Conservation (phyloP, 768 basidiomycete genomes). For the Amanita pallidorosea region DNA sequence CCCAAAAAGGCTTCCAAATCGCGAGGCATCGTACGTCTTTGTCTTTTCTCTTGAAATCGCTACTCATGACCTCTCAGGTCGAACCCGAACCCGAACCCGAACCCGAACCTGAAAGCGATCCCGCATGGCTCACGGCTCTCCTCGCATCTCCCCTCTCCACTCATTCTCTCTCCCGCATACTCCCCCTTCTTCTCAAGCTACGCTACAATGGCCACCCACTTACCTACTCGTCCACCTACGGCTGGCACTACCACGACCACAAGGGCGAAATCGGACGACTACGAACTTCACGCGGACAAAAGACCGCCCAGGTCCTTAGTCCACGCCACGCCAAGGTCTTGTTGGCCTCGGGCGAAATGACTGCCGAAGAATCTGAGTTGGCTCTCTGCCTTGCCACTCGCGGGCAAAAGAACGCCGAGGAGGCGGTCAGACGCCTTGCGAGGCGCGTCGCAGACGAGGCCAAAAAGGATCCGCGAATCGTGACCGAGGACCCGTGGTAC, state of each 20-base stretch:
- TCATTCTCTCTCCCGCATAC: constrained; percentile 34
- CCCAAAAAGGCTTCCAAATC: constrained; percentile 71
- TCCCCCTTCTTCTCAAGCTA: constrained; percentile 61
- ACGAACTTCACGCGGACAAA: constrained; percentile 34
- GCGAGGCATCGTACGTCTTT: constrained; percentile 35
- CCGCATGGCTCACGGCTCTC: constrained; percentile 38
- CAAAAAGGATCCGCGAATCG: neutral
- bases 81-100: neutral
- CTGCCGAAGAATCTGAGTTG: constrained; percentile 29
- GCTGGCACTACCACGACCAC: constrained; percentile 53
- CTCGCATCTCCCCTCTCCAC: constrained; percentile 29
- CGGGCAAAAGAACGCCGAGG: constrained; percentile 24
- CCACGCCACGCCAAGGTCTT: constrained; percentile 34
- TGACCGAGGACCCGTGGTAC: constrained; percentile 43
- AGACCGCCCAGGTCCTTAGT: constrained; percentile 30
- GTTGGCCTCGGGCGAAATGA: constrained; percentile 31
- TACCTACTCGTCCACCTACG: constrained; percentile 36
- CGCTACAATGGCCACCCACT: constrained; percentile 55
- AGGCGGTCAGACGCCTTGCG: neutral
- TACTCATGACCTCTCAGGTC: neutral
- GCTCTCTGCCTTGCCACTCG: constrained; percentile 36
- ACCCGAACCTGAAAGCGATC: neutral
- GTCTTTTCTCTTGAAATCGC: neutral
- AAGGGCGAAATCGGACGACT: constrained; percentile 23
- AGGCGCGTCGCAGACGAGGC: neutral